phyloP scores from a whole-genome alignment of 2,329 filamentous ascomycete genomes.

The Pseudopithomyces chartarum region DNA sequence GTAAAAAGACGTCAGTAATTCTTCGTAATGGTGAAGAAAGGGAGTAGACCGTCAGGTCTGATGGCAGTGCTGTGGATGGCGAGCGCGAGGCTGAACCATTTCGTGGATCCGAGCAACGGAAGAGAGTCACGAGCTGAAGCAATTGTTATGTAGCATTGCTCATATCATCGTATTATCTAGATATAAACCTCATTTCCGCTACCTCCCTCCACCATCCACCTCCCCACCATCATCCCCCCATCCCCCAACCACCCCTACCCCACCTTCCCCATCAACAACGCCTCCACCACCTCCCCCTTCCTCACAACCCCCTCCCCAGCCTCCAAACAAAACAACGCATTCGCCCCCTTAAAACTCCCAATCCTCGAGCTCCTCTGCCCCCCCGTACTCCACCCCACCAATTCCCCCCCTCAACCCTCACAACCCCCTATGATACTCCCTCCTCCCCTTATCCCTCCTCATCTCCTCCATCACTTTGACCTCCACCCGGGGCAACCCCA shows the following conservation, averaged over 20 bases:
- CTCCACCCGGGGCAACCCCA: constrained; percentile 72
- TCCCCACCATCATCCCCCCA: no score
- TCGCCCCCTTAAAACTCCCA: constrained; percentile 85
- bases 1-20: background rate
- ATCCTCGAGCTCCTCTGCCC: constrained; percentile 88
- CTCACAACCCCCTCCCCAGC: constrained; percentile 65
- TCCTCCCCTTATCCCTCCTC: constrained; percentile 71
- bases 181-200: no score
- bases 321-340: constrained; percentile 80
- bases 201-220: no score
- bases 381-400: constrained; percentile 82
- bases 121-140: no score
- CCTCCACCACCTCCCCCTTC: constrained; percentile 74
- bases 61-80: no score
- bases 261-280: constrained; percentile 71
- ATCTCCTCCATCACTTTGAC: constrained; percentile 77
- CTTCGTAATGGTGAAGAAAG: background rate
- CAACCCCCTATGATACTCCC: constrained; percentile 90
- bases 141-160: no score
- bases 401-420: constrained; percentile 69
- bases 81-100: background rate
- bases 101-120: background rate
- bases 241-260: constrained; percentile 11
- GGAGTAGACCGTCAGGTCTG: background rate
- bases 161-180: no score